Evolutionary conservation across 176 grass and related monocot species (phyloP), one percentile per base, ranked within the genome.

Genomic region (Coix lacrymajobi): DNA sequence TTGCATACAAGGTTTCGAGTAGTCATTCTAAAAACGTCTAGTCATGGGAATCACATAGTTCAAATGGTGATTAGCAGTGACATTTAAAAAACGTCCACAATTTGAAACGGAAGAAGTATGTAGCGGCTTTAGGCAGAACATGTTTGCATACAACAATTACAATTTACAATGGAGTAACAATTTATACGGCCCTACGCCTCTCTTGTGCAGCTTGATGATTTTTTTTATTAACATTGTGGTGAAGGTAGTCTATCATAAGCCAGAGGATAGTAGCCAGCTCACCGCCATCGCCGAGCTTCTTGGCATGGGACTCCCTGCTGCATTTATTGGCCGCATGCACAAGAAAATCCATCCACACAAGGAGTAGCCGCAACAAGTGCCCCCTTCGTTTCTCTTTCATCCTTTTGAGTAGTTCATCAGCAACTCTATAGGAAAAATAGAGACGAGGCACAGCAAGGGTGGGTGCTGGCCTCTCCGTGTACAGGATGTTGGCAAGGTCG

Each of bases 341-440:
- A 0, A 85, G 28, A 58, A 69, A 69, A 61, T 85, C 73, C 4
- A 0, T 60, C 83, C 83, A 85, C 12, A 69, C 34, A 2, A 6
- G 12, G 6, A 76, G 17, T n/a, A 84, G 24, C 0, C 0, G 0
- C 44, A 76, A 11, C 38, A 9, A 5, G 7, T 2, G 0, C 1
- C 0, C 4, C 0, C 43, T 8, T 3, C 12, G 24, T 16, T 3
- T 28, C 0, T 34, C 0, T 0, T 11, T 0, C 14, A 40, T 26
- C 2, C 16, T 11, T 0, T 24, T 0, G 5, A n/a, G 7, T 4
- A 84, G 73, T 4, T 0, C 7, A 0, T 0, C 0, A 4, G 36
- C 19, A 24, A 77, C 34, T 0, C 0, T 0, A 9, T 2, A 11
- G 1, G 63, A 48, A 13, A 24, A 41, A 0, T 0, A 0, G 36